These are phyloP conservation scores for Lignosus rhinocerotis DNA, from an alignment of 1,284 basidiomycete genomes.

Conservation along the genomic window DNA sequence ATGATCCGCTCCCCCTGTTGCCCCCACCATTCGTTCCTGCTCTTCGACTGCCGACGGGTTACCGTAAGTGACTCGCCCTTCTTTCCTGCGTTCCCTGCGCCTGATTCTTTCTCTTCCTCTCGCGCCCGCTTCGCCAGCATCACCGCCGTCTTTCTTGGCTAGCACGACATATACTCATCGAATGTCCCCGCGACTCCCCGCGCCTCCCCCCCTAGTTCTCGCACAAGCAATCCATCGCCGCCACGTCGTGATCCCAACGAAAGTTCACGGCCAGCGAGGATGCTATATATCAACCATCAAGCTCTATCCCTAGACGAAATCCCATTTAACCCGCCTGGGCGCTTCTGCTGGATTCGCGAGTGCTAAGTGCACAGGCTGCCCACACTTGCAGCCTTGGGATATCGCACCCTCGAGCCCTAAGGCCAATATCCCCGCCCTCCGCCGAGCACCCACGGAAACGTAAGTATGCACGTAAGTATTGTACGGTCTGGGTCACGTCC, in stretches of 20 bases:
- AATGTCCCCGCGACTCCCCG: not conserved
- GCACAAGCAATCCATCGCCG: not conserved
- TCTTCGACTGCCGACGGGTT: too few species aligned
- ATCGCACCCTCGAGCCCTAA: too few species aligned
- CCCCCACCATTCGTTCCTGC: not conserved
- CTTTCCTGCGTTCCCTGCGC: too few species aligned
- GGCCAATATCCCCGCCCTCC: too few species aligned
- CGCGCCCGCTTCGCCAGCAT: not conserved
- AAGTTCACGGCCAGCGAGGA: conserved; percentile 2
- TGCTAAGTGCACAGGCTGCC: too few species aligned
- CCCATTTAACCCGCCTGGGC: not conserved
- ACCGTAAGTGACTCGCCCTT: too few species aligned
- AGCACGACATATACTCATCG: not conserved
- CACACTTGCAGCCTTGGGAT: too few species aligned
- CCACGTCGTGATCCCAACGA: not conserved
- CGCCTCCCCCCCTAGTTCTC: not conserved
- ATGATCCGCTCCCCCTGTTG: not conserved
- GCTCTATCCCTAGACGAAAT: not conserved
- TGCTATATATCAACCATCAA: conserved; percentile 1
- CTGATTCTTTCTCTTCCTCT: not conserved
- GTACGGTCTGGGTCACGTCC: too few species aligned
- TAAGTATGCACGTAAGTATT: too few species aligned
- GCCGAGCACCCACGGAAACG: too few species aligned
- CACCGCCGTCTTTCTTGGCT: not conserved
- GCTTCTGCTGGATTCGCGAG: too few species aligned